Evolutionary conservation across 2,329 filamentous ascomycete species (phyloP), one percentile per base, ranked within the genome.

Genomic region (Ceratocystis diversiconidia): DNA sequence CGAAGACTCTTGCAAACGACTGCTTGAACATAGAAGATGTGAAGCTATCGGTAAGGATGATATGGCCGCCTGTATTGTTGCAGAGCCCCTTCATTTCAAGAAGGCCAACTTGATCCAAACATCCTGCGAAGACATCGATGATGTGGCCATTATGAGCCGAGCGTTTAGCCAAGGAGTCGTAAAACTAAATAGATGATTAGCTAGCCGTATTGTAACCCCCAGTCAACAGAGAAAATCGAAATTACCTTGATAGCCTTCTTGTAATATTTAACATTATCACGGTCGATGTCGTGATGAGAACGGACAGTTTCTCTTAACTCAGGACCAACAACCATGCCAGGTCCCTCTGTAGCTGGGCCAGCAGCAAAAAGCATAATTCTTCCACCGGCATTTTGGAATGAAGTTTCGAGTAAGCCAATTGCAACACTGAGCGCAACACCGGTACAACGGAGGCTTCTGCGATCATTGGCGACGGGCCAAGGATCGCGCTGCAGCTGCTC

Each of bases 1-100:
- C 94, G 73, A 99, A 99, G 19, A 99, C 86, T 67, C 95, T 88
- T 63, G 95, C 88, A 72, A 99, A 99, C 0, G 94, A 97, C 74
- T 99, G 94, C 78, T 94, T 96, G 81, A 97, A 99, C 87, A 99
- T 96, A 67, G 92, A 97, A 0, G 94, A 95, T 3, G 92, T 97
- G 75, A 99, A 99, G 74, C 92, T 96, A 75, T 99, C 94, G 1
- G 94, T 97, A 69, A 99, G 78, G 69, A 99, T 95, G 87, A 99
- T 99, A 74, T 99, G 92, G 46, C 94, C 94, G 69, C 94, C 94
- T 19, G 94, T 99, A 41, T 88, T 95, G 75, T 97, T 99, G 70
- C 92, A 88, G 12, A 99, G 82, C 30, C 92, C 90, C 77, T 97
- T 97, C 94, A 99, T 99, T 76, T 99, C 94, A 60, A 99, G 80